Conservation (phyloP, 2,329 filamentous ascomycete species). For the Sarocladium oryzae region DNA sequence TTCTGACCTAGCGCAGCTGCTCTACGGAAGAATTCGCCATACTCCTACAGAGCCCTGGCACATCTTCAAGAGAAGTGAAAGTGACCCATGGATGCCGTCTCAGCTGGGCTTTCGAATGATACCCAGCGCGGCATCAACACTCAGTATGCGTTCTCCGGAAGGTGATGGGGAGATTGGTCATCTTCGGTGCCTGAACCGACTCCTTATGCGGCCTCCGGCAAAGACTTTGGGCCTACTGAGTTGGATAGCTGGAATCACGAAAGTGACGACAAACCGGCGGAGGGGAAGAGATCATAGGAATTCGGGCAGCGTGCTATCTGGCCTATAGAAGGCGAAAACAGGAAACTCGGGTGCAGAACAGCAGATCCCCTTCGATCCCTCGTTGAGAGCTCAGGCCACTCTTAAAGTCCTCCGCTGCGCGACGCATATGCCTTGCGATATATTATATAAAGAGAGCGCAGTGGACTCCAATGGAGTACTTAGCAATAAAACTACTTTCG, state of each 20-base stretch:
- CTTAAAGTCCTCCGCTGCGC: too few relatives aligned
- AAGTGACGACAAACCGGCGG: too few relatives aligned
- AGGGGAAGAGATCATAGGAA: too few relatives aligned
- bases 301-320: too few relatives aligned
- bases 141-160: neutral
- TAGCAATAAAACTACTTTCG: neutral
- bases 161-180: neutral
- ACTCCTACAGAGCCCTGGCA: neutral
- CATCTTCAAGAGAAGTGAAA: neutral
- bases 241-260: too few relatives aligned
- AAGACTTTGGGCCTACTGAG: too few relatives aligned
- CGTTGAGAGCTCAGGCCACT: too few relatives aligned
- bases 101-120: neutral
- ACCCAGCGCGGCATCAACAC: neutral
- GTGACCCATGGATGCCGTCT: slow-evolving; percentile 1
- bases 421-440: too few relatives aligned
- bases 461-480: neutral
- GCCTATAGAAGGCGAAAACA: too few relatives aligned
- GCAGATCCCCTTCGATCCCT: too few relatives aligned
- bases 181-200: neutral
- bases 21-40: too few relatives aligned
- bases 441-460: neutral
- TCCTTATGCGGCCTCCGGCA: neutral
- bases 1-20: neutral
- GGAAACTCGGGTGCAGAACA: too few relatives aligned